Evolutionary conservation across 2,329 filamentous ascomycete genomes (phyloP).

Genomic region (Cordyceps fumosorosea): DNA sequence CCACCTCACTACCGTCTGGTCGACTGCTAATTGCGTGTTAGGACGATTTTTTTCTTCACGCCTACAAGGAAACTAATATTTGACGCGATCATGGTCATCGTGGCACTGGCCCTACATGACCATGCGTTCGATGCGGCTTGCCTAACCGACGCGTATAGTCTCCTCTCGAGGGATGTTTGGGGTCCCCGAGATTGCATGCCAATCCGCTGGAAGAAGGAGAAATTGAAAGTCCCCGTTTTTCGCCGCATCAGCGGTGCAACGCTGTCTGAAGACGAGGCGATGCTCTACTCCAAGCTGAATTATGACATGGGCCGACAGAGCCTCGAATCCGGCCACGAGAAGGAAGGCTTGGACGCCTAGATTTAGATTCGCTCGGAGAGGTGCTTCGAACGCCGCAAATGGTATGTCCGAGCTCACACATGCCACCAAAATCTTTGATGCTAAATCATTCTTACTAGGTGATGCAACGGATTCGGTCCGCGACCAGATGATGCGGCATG

Average conservation of each 20-base stretch:
- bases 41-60: slow-evolving; percentile 25
- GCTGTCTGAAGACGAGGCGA: slow-evolving; percentile 16
- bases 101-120: slow-evolving; percentile 21
- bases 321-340: slow-evolving; percentile 18
- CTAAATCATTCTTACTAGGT: slow-evolving; percentile 15
- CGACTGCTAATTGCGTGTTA: slow-evolving; percentile 15
- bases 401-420: slow-evolving; percentile 16
- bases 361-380: slow-evolving; percentile 16
- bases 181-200: slow-evolving; percentile 16
- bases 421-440: background rate
- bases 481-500: slow-evolving; percentile 25
- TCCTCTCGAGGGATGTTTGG: slow-evolving; percentile 17
- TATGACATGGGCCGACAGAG: slow-evolving; percentile 23
- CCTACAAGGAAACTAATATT: slow-evolving; percentile 22
- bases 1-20: background rate
- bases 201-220: slow-evolving; percentile 22
- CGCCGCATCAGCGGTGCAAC: slow-evolving; percentile 12
- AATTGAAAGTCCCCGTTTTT: slow-evolving; percentile 23
- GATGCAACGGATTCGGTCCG: slow-evolving; percentile 21
- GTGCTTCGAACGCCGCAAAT: slow-evolving; percentile 19
- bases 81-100: slow-evolving; percentile 19
- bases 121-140: slow-evolving; percentile 20
- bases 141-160: slow-evolving; percentile 16
- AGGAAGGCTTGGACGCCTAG: slow-evolving; percentile 17
- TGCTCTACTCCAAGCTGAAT: slow-evolving; percentile 22